Conservation (phyloP, 805 yeast genomes). For the Clavispora vitiphila region DNA sequence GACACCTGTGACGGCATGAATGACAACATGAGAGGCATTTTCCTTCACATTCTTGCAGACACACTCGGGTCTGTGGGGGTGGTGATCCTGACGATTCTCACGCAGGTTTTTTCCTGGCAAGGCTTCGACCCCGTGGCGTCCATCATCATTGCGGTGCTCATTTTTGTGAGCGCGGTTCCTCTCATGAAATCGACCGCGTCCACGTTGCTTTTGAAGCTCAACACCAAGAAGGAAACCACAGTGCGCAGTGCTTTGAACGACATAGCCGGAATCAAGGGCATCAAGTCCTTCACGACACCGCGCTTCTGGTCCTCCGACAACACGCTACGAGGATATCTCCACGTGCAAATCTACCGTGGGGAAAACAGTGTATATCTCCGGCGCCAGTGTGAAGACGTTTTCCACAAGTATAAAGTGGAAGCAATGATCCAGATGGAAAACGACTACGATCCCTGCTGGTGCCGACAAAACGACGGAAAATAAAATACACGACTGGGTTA, state of each 20-base stretch:
- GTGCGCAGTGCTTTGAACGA: constrained; percentile 66
- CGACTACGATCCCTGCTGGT: constrained; percentile 65
- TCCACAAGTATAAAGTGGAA: constrained; percentile 45
- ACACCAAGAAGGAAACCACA: constrained; percentile 52
- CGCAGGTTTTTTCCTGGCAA: constrained; percentile 59
- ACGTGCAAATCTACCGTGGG: constrained; percentile 66
- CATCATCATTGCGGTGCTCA: constrained; percentile 74
- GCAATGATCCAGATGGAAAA: constrained; percentile 67
- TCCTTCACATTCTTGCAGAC: constrained; percentile 90
- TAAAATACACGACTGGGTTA: not conserved
- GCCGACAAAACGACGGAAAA: constrained; percentile 28
- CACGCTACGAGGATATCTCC: constrained; percentile 60
- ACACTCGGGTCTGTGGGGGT: constrained; percentile 97
- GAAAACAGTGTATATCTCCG: constrained; percentile 60
- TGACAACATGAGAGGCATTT: constrained; percentile 89
- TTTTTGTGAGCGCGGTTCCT: constrained; percentile 79
- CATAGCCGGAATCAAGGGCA: constrained; percentile 67
- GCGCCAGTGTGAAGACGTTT: constrained; percentile 52
- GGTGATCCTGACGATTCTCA: constrained; percentile 79
- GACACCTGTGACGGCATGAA: constrained; percentile 21
- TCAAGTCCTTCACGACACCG: constrained; percentile 81
- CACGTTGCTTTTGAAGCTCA: constrained; percentile 61
- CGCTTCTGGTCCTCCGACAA: constrained; percentile 76
- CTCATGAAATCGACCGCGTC: constrained; percentile 76
- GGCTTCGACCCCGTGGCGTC: constrained; percentile 94